These are phyloP conservation scores for Eucalyptus urophylla DNA, from an alignment of 345 rosid genomes.

Conservation along the genomic window DNA sequence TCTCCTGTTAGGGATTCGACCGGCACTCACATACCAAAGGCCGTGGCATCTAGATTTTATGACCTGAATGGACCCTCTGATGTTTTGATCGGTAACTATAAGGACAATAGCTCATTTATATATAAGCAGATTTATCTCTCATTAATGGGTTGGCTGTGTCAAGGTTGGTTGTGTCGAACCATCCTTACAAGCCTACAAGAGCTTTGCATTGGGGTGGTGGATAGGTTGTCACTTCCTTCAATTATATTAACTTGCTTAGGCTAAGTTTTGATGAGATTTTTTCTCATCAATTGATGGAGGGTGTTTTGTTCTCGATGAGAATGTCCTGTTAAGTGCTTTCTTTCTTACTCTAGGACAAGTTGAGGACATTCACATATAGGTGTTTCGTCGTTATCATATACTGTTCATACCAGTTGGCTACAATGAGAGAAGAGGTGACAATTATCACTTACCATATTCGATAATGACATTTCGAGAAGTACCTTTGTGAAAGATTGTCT, in stretches of 20 bases:
- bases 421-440: neutral
- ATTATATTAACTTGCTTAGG: neutral
- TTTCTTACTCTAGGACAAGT: neutral
- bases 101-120: neutral
- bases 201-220: neutral
- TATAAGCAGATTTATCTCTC: neutral
- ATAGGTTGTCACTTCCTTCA: neutral
- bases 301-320: neutral
- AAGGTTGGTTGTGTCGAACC: neutral
- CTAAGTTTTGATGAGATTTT: neutral
- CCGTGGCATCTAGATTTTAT: neutral
- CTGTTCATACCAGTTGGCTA: neutral
- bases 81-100: neutral
- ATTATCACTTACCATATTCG: neutral
- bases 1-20: neutral
- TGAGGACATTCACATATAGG: neutral
- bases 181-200: neutral
- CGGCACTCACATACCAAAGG: neutral
- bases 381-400: neutral
- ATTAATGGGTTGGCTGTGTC: neutral
- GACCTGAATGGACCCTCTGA: neutral
- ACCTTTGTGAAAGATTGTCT: neutral
- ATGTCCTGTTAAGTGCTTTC: neutral
- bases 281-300: neutral
- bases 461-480: neutral